Evolutionary conservation across 495 filamentous ascomycete genomes (phyloP).

Genomic region (Parmelia sp.): DNA sequence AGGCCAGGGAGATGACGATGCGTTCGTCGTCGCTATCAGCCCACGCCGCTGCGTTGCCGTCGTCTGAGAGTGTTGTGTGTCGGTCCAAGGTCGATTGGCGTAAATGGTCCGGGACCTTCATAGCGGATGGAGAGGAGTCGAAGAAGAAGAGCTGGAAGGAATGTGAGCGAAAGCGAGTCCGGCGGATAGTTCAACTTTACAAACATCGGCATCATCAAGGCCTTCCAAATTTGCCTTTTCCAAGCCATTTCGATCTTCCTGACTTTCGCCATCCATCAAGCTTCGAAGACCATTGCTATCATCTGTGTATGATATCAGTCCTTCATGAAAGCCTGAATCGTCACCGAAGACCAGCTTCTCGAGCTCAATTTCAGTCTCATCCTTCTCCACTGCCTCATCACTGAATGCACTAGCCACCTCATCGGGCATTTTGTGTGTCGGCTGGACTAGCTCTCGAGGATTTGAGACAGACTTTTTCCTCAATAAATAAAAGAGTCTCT

Average conservation of each 20-base stretch:
- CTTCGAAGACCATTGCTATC: neutral
- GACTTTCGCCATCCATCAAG: neutral
- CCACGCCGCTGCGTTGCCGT: constrained; percentile 59
- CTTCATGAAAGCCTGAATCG: constrained; percentile 66
- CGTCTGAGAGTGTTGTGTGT: constrained; percentile 34
- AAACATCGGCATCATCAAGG: constrained; percentile 59
- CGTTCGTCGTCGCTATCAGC: constrained; percentile 94
- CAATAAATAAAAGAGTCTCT: neutral
- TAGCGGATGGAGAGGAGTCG: constrained; percentile 51
- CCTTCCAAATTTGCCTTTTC: constrained; percentile 37
- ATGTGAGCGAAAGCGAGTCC: constrained; percentile 25
- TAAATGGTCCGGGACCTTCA: constrained; percentile 41
- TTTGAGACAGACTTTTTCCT: neutral
- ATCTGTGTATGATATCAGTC: constrained; percentile 43
- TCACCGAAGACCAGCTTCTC: constrained; percentile 84
- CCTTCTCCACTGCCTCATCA: constrained; percentile 54
- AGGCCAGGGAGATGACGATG: constrained; percentile 71
- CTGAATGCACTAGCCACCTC: neutral
- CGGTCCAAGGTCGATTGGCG: constrained; percentile 33
- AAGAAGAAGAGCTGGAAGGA: constrained; percentile 58
- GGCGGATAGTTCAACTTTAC: constrained; percentile 21
- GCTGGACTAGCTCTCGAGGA: neutral
- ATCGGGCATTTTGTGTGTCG: neutral
- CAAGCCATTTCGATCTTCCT: constrained; percentile 22
- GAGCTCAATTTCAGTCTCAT: constrained; percentile 73